These are phyloP conservation scores for Boechera retrofracta DNA, from an alignment of 345 rosid species.

Conservation along the genomic window DNA sequence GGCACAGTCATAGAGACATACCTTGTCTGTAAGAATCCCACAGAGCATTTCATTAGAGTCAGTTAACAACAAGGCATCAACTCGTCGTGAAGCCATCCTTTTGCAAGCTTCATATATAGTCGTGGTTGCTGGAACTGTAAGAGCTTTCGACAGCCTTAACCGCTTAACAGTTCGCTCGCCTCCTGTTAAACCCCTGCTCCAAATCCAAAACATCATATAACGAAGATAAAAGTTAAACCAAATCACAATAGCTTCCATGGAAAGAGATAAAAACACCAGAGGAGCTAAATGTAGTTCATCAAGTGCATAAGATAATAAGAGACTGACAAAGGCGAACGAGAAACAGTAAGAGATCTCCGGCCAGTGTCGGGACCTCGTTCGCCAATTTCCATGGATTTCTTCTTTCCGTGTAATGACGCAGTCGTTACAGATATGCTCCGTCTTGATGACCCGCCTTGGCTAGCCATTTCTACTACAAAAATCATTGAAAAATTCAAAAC, in stretches of 20 bases:
- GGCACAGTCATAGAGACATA: constrained; percentile 22
- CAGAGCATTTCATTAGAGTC: constrained; percentile 94
- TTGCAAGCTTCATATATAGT: constrained; percentile 86
- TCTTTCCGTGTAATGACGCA: constrained; percentile 57
- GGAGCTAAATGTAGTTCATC: too few relatives aligned
- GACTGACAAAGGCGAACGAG: constrained; percentile 71
- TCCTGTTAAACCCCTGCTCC: constrained; percentile 77
- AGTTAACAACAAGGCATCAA: constrained; percentile 92
- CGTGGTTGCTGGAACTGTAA: constrained; percentile 87
- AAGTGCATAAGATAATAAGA: background rate
- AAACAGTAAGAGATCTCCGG: constrained; percentile 64
- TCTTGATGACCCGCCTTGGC: constrained; percentile 77
- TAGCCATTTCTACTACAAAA: constrained; percentile 58
- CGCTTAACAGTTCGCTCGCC: constrained; percentile 86
- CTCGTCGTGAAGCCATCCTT: constrained; percentile 91
- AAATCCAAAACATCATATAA: background rate
- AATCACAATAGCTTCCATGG: too few relatives aligned
- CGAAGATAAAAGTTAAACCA: too few relatives aligned
- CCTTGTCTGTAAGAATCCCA: constrained; percentile 99
- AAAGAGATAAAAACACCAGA: too few relatives aligned
- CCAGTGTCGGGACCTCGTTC: constrained; percentile 54
- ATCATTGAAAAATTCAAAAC: constrained; percentile 7
- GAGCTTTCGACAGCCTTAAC: constrained; percentile 88
- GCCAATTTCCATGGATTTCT: constrained; percentile 58
- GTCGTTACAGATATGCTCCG: constrained; percentile 59